Conservation (phyloP, 202 grass and related monocot species). For the Digitaria exilis region DNA sequence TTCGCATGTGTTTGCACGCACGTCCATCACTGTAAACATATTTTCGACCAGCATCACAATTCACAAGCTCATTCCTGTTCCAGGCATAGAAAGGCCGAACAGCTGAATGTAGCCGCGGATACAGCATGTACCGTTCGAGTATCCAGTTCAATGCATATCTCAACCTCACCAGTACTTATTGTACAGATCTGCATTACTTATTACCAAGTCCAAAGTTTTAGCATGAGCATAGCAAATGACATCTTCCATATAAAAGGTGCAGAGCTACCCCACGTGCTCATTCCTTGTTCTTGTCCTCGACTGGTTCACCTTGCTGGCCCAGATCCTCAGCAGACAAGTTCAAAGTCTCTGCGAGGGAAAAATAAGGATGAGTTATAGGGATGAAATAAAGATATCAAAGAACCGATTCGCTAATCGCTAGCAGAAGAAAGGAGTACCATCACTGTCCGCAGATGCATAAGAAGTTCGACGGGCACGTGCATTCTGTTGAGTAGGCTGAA, state of each 20-base stretch:
- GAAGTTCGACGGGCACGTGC: slow-evolving; percentile 58
- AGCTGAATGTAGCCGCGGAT: slow-evolving; percentile 25
- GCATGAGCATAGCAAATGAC: slow-evolving; percentile 3
- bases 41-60: neutral
- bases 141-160: slow-evolving; percentile 35
- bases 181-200: neutral
- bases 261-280: neutral
- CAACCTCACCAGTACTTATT: slow-evolving; percentile 29
- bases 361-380: neutral
- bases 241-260: neutral
- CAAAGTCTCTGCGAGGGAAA: slow-evolving; percentile 38
- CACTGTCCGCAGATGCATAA: slow-evolving; percentile 77
- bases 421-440: slow-evolving; percentile 48
- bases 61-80: slow-evolving; percentile 31
- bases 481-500: slow-evolving; percentile 83
- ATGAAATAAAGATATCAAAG: neutral
- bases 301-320: slow-evolving; percentile 28
- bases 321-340: slow-evolving; percentile 54
- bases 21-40: neutral
- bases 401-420: neutral
- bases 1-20: slow-evolving; percentile 24
- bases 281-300: slow-evolving; percentile 54
- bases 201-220: slow-evolving; percentile 34
- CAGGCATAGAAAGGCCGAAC: slow-evolving; percentile 35
- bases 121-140: neutral